Conservation (phyloP, 805 yeast genomes). For the Wickerhamomyces hampshirensis region DNA sequence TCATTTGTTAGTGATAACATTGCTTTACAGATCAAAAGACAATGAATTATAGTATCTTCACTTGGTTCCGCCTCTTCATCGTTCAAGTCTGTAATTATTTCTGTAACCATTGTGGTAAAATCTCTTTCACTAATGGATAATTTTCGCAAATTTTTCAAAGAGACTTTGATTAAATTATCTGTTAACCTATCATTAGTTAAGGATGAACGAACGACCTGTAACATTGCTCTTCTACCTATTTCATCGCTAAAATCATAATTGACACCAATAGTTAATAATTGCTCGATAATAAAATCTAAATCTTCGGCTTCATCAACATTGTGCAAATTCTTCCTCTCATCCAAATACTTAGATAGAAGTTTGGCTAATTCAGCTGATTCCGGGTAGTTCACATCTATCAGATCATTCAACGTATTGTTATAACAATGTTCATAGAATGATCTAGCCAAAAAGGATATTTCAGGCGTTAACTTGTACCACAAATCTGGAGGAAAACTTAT, state of each 20-base stretch:
- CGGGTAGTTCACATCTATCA: slow-evolving; percentile 68
- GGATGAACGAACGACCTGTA: slow-evolving; percentile 53
- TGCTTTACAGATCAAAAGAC: slow-evolving; percentile 63
- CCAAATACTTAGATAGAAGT: slow-evolving; percentile 51
- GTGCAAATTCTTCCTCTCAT: slow-evolving; percentile 33
- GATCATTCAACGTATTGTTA: slow-evolving; percentile 44
- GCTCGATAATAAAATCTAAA: slow-evolving; percentile 69
- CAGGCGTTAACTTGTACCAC: slow-evolving; percentile 71
- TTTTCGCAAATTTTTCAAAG: slow-evolving; percentile 62
- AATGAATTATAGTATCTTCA: slow-evolving; percentile 41
- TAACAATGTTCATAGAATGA: slow-evolving; percentile 62
- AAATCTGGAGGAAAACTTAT: slow-evolving; percentile 58
- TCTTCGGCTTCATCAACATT: slow-evolving; percentile 44
- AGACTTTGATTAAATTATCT: slow-evolving; percentile 47
- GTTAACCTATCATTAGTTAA: slow-evolving; percentile 52
- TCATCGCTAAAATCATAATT: slow-evolving; percentile 87
- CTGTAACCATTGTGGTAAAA: slow-evolving; percentile 79
- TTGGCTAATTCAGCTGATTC: slow-evolving; percentile 71
- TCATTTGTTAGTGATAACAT: slow-evolving; percentile 64
- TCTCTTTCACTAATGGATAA: slow-evolving; percentile 78
- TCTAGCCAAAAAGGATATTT: slow-evolving; percentile 67
- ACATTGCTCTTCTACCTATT: slow-evolving; percentile 77
- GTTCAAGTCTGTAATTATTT: slow-evolving; percentile 77
- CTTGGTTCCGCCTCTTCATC: slow-evolving; percentile 42
- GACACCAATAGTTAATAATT: slow-evolving; percentile 60